Percentiles rank a stretch among this genome's conserved stretches.
These are phyloP conservation scores for Ganoderma leucocontextum DNA, from an alignment of 1,284 basidiomycete genomes.

Conservation along the genomic window DNA sequence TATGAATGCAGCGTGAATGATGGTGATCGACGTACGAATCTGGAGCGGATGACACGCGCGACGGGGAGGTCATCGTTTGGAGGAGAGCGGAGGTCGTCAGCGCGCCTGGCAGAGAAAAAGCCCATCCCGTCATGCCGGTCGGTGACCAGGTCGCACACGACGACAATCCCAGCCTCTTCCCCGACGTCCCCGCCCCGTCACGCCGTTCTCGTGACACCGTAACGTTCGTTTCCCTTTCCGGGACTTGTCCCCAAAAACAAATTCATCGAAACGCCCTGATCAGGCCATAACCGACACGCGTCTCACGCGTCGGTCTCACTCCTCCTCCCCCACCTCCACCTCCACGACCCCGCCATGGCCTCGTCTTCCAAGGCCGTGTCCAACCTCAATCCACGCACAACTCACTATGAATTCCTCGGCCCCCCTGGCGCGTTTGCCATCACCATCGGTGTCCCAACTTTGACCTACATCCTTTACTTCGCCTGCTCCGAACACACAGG, in stretches of 20 bases:
- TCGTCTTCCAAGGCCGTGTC: constrained; percentile 26
- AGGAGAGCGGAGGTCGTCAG: constrained; percentile 40
- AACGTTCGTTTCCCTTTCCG: neutral
- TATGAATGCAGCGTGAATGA: neutral
- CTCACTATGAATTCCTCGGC: constrained; percentile 86
- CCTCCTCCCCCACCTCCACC: constrained; percentile 28
- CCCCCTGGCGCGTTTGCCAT: constrained; percentile 83
- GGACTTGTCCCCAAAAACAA: constrained; percentile 16
- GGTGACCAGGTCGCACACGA: constrained; percentile 1
- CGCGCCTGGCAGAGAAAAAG: constrained; percentile 52
- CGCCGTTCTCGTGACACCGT: constrained; percentile 7
- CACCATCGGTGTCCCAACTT: constrained; percentile 75
- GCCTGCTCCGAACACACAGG: constrained; percentile 83
- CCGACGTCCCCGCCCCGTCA: constrained; percentile 2
- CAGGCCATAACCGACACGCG: constrained; percentile 23
- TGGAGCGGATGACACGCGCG: constrained; percentile 73
- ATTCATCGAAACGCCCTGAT: constrained; percentile 12
- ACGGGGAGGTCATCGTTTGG: constrained; percentile 53
- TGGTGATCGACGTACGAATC: constrained; percentile 64
- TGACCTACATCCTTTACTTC: constrained; percentile 86
- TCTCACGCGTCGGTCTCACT: constrained; percentile 28
- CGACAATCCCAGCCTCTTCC: neutral
- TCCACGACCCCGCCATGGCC: constrained; percentile 37
- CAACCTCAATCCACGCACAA: constrained; percentile 71
- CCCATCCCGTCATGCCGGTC: constrained; percentile 48